These are phyloP conservation scores for Dryas integrifolia DNA, from an alignment of 331 rosid species.

Conservation along the genomic window DNA sequence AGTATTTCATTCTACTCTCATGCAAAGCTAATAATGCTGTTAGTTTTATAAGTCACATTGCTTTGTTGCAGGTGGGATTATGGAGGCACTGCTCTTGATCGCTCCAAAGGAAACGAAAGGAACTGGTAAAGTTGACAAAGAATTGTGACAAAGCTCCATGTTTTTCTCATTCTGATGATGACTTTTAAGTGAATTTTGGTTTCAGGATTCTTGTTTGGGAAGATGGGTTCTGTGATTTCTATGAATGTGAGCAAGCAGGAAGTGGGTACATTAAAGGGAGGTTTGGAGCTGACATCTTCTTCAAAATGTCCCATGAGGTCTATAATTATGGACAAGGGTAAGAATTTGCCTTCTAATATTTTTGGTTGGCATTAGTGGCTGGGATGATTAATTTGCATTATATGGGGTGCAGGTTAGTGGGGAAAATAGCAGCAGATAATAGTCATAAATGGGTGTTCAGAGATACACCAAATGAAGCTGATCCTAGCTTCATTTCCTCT, in stretches of 20 bases:
- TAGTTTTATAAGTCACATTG: conserved; percentile 1
- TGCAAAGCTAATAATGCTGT: background rate
- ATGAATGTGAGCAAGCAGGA: conserved; percentile 64
- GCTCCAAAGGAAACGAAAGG: conserved; percentile 79
- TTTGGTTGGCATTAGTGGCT: background rate
- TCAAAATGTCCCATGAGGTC: conserved; percentile 97
- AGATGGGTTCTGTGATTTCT: conserved; percentile 88
- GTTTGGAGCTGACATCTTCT: conserved; percentile 84
- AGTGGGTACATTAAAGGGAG: conserved; percentile 44
- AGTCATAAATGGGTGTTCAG: conserved; percentile 83
- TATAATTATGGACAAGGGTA: conserved; percentile 94
- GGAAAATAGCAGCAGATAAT: conserved; percentile 81
- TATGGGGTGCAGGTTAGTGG: conserved; percentile 54
- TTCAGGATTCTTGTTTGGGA: conserved; percentile 95
- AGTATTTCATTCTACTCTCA: background rate
- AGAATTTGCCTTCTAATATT: conserved; percentile 25
- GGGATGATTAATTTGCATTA: background rate
- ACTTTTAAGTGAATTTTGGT: conserved; percentile 4
- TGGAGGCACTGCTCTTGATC: conserved; percentile 72
- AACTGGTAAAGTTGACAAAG: conserved; percentile 54
- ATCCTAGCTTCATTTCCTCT: conserved; percentile 52
- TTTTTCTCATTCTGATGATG: conserved; percentile 2
- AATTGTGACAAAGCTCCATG: conserved; percentile 19
- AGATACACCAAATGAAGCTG: conserved; percentile 57
- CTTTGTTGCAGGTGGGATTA: conserved; percentile 74